phyloP scores from a whole-genome alignment of 176 grass and related monocot species.

The Juncus effusus region DNA sequence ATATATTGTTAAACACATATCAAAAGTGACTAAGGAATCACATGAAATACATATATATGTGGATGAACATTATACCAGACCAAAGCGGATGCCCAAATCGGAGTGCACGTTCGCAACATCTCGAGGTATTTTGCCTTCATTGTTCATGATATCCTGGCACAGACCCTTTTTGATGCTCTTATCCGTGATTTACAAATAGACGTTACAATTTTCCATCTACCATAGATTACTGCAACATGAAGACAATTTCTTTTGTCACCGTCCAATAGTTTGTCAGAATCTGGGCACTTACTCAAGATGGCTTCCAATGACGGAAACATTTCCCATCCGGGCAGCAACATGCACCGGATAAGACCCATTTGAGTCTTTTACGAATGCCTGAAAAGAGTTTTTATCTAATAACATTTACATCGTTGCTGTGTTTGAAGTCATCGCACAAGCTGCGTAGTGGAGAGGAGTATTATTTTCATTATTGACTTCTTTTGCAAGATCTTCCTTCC shows the following conservation, averaged over 20 bases:
- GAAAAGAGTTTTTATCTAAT: neutral
- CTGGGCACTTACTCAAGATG: neutral
- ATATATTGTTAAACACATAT: too few species aligned
- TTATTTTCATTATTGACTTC: neutral
- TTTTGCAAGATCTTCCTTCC: neutral
- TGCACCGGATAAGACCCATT: constrained; percentile 6
- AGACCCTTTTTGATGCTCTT: neutral
- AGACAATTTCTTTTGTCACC: neutral
- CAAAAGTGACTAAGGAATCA: neutral
- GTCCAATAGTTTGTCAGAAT: constrained; percentile 3
- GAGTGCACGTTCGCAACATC: neutral
- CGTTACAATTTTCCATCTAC: neutral
- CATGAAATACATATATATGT: too few species aligned
- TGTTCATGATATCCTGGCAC: neutral
- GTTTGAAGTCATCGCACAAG: neutral
- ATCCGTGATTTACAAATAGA: neutral
- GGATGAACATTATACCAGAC: too few species aligned
- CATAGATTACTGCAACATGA: neutral
- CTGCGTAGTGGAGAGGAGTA: constrained; percentile 21
- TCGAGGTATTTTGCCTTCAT: neutral
- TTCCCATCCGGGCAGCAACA: constrained; percentile 1
- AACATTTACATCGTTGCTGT: neutral
- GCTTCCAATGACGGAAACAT: neutral
- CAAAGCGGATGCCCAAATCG: too few species aligned
- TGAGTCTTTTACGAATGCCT: neutral